These are phyloP conservation scores for Tetratostichococcus sp. DNA, from an alignment of 139 green algal genomes.

Conservation along the genomic window DNA sequence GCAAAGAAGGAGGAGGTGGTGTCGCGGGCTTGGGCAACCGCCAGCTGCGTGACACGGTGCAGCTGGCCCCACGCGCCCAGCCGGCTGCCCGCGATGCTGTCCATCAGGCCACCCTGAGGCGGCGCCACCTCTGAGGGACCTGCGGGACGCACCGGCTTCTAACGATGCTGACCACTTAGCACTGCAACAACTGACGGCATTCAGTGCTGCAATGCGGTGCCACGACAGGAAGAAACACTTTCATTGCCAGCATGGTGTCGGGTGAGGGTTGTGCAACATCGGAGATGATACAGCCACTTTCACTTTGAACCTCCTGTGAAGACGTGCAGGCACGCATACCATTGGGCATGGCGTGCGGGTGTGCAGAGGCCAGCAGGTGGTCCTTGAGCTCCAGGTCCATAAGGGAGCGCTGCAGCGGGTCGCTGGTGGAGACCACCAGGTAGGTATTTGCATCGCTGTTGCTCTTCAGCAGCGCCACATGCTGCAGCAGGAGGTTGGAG, in stretches of 20 bases:
- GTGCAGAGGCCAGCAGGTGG: constrained; percentile 28
- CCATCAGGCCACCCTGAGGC: constrained; percentile 4
- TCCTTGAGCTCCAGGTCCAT: constrained; percentile 50
- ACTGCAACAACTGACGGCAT: too few relatives aligned
- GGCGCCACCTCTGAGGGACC: too few relatives aligned
- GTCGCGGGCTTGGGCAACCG: constrained; percentile 5
- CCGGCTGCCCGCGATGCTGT: not conserved
- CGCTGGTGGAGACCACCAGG: constrained; percentile 74
- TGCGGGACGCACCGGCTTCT: too few relatives aligned
- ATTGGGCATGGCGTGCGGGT: not conserved
- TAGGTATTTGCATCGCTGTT: constrained; percentile 58
- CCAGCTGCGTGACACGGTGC: constrained; percentile 12
- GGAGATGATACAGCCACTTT: too few relatives aligned
- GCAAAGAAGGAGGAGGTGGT: constrained; percentile 22
- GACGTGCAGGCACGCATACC: not conserved
- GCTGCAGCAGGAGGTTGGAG: constrained; percentile 42
- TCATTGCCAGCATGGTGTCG: too few relatives aligned
- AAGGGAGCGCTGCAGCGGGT: constrained; percentile 69
- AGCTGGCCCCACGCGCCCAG: constrained; percentile 4
- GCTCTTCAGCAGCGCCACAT: constrained; percentile 49
- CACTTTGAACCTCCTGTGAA: too few relatives aligned
- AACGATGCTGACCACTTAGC: too few relatives aligned
- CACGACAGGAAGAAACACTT: too few relatives aligned
- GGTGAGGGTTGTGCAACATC: too few relatives aligned
- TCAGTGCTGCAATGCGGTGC: too few relatives aligned